A percentile compares a stretch with the other conserved stretches of the same genome.
phyloP scores from a whole-genome alignment of 2,329 filamentous ascomycete species.

The Teratosphaeria gauchensis region DNA sequence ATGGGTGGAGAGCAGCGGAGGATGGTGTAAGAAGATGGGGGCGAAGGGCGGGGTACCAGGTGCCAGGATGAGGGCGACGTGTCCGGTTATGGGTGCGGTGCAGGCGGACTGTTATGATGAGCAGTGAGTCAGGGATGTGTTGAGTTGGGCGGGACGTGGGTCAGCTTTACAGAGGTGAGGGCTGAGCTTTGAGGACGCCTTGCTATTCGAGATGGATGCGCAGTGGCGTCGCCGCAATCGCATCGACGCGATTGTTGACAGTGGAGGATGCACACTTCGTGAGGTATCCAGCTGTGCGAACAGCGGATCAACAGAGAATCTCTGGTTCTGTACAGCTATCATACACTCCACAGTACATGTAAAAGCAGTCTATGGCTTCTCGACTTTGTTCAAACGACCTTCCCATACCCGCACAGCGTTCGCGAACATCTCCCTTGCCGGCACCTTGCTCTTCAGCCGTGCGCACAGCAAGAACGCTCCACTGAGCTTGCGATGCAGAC shows the following conservation, averaged over 20 bases:
- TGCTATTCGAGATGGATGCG: too few relatives aligned
- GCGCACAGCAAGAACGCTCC: slow-evolving; percentile 92
- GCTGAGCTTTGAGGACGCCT: too few relatives aligned
- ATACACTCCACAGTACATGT: neutral
- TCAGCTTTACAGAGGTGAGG: too few relatives aligned
- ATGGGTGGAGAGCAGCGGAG: neutral
- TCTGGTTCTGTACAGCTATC: neutral
- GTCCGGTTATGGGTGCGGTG: neutral
- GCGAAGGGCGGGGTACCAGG: neutral
- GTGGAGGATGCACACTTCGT: too few relatives aligned
- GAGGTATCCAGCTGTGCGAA: neutral
- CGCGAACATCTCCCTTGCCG: slow-evolving; percentile 71
- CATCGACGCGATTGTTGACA: too few relatives aligned
- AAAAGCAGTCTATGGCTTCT: slow-evolving; percentile 1
- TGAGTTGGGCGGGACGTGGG: too few relatives aligned
- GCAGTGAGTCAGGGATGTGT: too few relatives aligned
- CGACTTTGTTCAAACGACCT: slow-evolving; percentile 12
- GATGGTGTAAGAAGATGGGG: neutral
- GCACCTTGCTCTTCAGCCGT: slow-evolving; percentile 69
- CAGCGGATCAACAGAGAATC: neutral
- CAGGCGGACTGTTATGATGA: too few relatives aligned
- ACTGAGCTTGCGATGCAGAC: slow-evolving; percentile 85
- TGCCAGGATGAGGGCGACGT: neutral
- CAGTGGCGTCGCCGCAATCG: too few relatives aligned
- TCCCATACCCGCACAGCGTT: slow-evolving; percentile 38